Evolutionary conservation across 371 early-diverging fungal genomes (phyloP).

Genomic region (Saksenaea oblongispora): DNA sequence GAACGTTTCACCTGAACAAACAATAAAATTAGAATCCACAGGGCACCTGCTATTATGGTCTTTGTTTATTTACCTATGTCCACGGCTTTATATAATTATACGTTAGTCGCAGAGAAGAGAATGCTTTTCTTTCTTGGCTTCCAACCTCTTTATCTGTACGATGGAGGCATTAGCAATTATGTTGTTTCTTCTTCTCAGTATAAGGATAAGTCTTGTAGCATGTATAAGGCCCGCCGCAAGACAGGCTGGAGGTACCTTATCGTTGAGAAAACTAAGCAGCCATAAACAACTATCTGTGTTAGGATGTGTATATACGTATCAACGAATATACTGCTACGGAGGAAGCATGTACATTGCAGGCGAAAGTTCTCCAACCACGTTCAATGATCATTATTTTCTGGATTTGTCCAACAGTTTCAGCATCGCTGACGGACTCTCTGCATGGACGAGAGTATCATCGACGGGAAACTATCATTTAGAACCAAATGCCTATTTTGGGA

Average conservation of each 20-base stretch:
- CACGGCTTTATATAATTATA: neutral
- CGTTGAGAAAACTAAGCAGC: neutral
- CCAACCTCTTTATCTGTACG: neutral
- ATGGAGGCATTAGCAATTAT: neutral
- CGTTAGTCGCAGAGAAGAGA: neutral
- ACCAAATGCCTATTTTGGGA: conserved; percentile 17
- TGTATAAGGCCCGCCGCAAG: neutral
- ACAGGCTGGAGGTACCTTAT: neutral
- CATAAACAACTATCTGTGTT: neutral
- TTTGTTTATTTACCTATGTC: neutral
- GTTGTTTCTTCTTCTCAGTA: neutral
- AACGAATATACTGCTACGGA: neutral
- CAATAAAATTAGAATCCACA: conserved; percentile 4
- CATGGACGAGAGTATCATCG: neutral
- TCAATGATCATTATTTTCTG: neutral
- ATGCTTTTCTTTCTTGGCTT: neutral
- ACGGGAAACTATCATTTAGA: neutral
- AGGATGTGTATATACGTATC: neutral
- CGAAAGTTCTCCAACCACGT: neutral
- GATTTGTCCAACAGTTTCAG: neutral
- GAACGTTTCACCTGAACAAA: conserved; percentile 4
- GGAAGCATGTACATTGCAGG: conserved; percentile 2
- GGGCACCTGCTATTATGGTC: neutral
- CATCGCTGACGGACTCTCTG: neutral
- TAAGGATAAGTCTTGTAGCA: neutral